Evolutionary conservation across 2,329 filamentous ascomycete species (phyloP), one percentile per base, ranked within the genome.

Genomic region (Fusarium fracticaudum): DNA sequence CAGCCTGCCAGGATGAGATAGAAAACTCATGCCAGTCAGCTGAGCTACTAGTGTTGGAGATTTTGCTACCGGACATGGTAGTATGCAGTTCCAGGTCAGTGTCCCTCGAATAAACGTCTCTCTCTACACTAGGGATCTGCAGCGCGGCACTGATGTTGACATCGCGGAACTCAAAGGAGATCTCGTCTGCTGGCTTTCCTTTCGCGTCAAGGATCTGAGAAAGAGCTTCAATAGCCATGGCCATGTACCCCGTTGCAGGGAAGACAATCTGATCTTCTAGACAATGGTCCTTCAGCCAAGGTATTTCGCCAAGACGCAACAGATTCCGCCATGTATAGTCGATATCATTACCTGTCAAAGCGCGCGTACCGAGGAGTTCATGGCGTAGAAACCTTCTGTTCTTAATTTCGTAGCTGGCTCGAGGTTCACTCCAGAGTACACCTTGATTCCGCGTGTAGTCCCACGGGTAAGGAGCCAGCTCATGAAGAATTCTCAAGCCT

Each of bases 131-230:
- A 13, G 48, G 48, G 0, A 51, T 51, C 8, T 51, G 31, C 0
- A 51, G 48, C 3, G 48, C 48, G 3, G 48, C 31, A 9, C 31
- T 51, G 31, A 51, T 51, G 6, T 35, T 51, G 17, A 51, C n/a
- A 6, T 51, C 35, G 3, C 31, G 31, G n/a, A 51, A 20, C 31
- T 35, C 31, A 6, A 51, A 51, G 2, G 22, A 35, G 0, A 51
- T 1, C 3, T 35, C 31, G 0, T 33, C 31, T 14, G 12, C 1
- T 11, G 17, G n/a, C 1, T 51, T 35, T 2, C 8, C n/a, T 1
- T 51, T 51, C 0, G 12, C 3, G 8, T 51, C n/a, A 18, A 51
- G 48, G 48, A 51, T 31, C 17, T 51, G 48, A 14, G 48, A 35
- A 24, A 51, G 8, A 8, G 31, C 48, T 8, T 51, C 48, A 2